Conservation (phyloP, 2,329 filamentous ascomycete genomes). For the Fusarium sp. region DNA sequence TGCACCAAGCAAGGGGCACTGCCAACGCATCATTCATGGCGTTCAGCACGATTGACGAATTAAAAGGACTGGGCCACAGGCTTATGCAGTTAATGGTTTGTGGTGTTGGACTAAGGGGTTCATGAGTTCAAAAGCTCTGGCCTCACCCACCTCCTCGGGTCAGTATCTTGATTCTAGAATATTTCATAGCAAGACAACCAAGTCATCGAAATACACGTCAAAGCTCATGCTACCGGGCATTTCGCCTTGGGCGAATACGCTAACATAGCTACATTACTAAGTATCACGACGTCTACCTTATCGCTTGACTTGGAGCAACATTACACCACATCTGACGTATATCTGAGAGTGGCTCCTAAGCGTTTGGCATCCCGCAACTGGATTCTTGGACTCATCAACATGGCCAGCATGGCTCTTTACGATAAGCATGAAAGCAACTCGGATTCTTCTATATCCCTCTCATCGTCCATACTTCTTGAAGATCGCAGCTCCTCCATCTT, state of each 20-base stretch:
- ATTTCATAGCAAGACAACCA: background rate
- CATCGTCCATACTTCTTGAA: constrained; percentile 24
- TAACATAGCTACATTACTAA: background rate
- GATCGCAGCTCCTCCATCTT: constrained; percentile 2
- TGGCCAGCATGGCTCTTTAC: background rate
- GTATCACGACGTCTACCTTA: background rate
- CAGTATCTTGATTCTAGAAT: background rate
- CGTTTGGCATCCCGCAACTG: background rate
- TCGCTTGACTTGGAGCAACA: background rate
- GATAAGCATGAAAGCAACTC: constrained; percentile 11
- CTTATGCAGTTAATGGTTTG: constrained; percentile 4
- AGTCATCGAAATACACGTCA: background rate
- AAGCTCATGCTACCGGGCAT: background rate
- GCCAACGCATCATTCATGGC: constrained; percentile 10
- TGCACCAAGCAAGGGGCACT: background rate
- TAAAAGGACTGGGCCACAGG: background rate
- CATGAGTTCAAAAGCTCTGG: constrained; percentile 19
- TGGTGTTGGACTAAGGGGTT: constrained; percentile 4
- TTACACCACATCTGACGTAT: constrained; percentile 11
- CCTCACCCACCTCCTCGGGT: constrained; percentile 13
- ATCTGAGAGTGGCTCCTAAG: background rate
- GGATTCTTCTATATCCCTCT: constrained; percentile 13
- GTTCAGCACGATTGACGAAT: constrained; percentile 5
- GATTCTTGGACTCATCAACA: background rate
- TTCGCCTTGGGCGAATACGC: background rate